Percentiles rank a stretch among this genome's conserved stretches.
Evolutionary conservation across 768 basidiomycete genomes (phyloP).

Genomic region (Auricularia sp.): DNA sequence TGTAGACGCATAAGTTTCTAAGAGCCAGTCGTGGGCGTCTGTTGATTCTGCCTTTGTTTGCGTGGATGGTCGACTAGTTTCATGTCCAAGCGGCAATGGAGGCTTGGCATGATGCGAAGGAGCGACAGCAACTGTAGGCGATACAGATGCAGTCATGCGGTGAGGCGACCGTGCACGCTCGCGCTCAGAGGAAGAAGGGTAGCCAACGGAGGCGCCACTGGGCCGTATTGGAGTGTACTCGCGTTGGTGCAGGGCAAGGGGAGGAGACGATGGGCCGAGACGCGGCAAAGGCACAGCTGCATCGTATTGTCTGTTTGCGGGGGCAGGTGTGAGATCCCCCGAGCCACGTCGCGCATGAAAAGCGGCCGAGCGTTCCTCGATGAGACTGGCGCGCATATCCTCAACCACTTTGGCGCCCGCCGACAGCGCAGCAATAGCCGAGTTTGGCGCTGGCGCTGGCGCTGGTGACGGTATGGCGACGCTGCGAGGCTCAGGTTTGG

Average conservation of each 20-base stretch:
- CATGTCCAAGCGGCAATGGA: too few species aligned
- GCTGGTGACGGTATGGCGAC: not conserved
- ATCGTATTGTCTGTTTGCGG: slow-evolving; percentile 3
- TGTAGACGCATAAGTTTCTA: slow-evolving; percentile 41
- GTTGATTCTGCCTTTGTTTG: slow-evolving; percentile 25
- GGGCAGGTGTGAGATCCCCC: slow-evolving; percentile 3
- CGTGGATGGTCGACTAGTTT: not conserved
- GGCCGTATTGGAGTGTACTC: not conserved
- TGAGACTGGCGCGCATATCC: not conserved
- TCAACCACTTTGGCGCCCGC: not conserved
- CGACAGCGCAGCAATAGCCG: not conserved
- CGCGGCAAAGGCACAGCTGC: slow-evolving; percentile 11
- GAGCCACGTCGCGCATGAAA: not conserved
- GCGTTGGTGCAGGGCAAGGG: slow-evolving; percentile 14
- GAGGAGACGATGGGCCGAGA: slow-evolving; percentile 15
- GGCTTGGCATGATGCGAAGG: too few species aligned
- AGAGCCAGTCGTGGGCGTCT: slow-evolving; percentile 53
- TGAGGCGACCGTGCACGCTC: not conserved
- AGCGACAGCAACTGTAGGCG: not conserved
- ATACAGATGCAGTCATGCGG: slow-evolving; percentile 1
- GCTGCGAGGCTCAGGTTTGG: not conserved
- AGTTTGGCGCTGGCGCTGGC: not conserved
- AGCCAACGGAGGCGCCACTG: not conserved
- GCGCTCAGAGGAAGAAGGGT: not conserved
- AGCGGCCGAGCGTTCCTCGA: not conserved